Evolutionary conservation across 257 asterid genomes (phyloP), one percentile per base, ranked within the genome.

Genomic region (Parsonsia alboflavescens): DNA sequence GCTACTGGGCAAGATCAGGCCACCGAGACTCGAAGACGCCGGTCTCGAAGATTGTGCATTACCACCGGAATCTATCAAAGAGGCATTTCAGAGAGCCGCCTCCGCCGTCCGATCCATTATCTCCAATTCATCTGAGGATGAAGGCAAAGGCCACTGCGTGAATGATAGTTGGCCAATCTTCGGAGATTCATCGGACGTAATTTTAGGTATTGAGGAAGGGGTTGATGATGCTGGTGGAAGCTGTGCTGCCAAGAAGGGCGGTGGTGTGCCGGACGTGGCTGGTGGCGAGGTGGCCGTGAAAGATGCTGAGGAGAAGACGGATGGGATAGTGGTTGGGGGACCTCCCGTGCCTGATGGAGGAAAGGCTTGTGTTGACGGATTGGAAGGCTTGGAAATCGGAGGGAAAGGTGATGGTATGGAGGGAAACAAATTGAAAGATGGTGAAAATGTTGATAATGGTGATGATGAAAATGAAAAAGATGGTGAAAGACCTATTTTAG

Each of bases 31-130:
- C 54, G 99, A 90, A 71, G 99, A 94, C 79, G 99, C 97, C 33
- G 99, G 99, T 70, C 94, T 92, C 54, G 97, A 94, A 80, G 96
- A 92, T 82, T 94, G 97, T 68, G 97, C 96, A 10, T 84, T 90
- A 74, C 96, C 97, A 77, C 92, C 95, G 70, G 97, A 90, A 30
- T 85, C 92, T 76, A 88, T 90, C 77, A 77, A 73, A 22, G 92
- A 89, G 75, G 99, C 99, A 50, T 90, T 94, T 59, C 84, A 76
- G 67, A 92, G 84, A 81, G 99, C 97, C 33, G 97, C 99, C 58
- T 73, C 88, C 28, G 88, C 97, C 79, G 85, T 90, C 77, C 73
- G 89, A 74, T 87, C 97, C 0, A 45, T 84, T 65, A 73, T 86
- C 79, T 72, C 93, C 0, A 12, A 80, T 22, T 78, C 93, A 26